Evolutionary conservation across 108 stramenopile genomes (phyloP), one percentile per base, ranked within the genome.

Genomic region (Cyclotella distinguenda): DNA sequence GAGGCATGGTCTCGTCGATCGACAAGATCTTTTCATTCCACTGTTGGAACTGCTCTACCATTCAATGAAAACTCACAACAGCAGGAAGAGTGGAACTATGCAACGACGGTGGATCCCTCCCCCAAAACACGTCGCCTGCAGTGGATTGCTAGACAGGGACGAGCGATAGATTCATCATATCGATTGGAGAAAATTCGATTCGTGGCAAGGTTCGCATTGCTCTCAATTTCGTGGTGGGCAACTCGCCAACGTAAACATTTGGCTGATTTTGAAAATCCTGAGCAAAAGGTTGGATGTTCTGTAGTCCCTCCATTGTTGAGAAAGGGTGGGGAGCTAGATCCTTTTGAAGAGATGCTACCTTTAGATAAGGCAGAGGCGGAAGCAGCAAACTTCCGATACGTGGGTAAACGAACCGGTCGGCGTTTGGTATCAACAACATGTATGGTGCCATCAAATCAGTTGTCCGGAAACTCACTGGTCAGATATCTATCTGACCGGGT

Each of bases 381-480:
- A 40, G 61, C 56, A 35, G 67, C 36, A 13, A 18, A 59, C 13
- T 38, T 38, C 5, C 61, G 48, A 42, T 76, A 76, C 44, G 60
- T 68, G 23, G 74, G 74, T 10, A 67, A 67, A 67, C 66, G 74
- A 60, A 76, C 74, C 43, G 74, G 67, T 28, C 74, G 74, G 4
- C 74, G 74, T 23, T 76, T 62, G 18, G 42, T 76, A 31, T 49
- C 73, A 28, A 34, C 28, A 47, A n/a, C 63, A 12, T 32, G 52
- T 0, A 26, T 6, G 4, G 26, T 4, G 18, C 19, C 51, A 28
- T 0, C 64, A 21, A 7, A 38, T 31, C 9, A 23, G 16, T 27
- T 28, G 34, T 18, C 44, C 7, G 19, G 46, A 21, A 30, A 21
- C 15, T 45, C 39, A 18, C 28, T 64, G 26, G 42, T 58, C 7